A percentile compares a stretch with the other conserved stretches of the same genome.
Conservation (phyloP, 345 rosid species). For the Acer negundo region DNA sequence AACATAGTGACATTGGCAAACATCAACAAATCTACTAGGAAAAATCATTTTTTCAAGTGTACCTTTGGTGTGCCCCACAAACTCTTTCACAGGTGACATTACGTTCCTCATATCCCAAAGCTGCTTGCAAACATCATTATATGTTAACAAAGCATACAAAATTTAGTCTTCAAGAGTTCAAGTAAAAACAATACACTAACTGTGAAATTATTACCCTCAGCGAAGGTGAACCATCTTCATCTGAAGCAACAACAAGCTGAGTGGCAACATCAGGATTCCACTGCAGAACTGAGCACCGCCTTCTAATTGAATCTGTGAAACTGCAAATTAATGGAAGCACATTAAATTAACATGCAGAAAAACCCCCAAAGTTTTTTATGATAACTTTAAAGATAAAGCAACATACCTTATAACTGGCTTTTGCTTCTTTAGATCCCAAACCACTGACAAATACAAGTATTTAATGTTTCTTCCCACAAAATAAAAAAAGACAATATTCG, state of each 20-base stretch:
- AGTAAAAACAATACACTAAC: background rate
- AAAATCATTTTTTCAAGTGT: constrained; percentile 19
- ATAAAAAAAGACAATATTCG: constrained; percentile 4
- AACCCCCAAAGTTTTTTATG: background rate
- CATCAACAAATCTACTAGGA: constrained; percentile 10
- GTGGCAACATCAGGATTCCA: constrained; percentile 99
- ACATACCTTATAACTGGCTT: constrained; percentile 89
- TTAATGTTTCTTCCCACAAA: constrained; percentile 14
- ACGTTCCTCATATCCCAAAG: constrained; percentile 99
- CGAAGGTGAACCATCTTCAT: constrained; percentile 84
- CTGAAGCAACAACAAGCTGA: constrained; percentile 97
- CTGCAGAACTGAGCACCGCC: constrained; percentile 96
- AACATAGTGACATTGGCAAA: background rate
- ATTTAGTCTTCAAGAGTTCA: constrained; percentile 6
- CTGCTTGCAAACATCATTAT: constrained; percentile 47
- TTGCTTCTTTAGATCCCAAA: constrained; percentile 98
- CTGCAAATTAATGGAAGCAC: constrained; percentile 45
- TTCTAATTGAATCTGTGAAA: constrained; percentile 85
- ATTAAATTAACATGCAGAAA: constrained; percentile 12
- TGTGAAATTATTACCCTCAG: constrained; percentile 56
- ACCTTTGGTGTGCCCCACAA: constrained; percentile 94
- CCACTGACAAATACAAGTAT: constrained; percentile 48
- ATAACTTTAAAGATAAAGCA: constrained; percentile 13
- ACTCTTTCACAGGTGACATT: constrained; percentile 86
- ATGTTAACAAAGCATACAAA: background rate